phyloP scores from a whole-genome alignment of 2,329 filamentous ascomycete species.

The Emergomyces orientalis region DNA sequence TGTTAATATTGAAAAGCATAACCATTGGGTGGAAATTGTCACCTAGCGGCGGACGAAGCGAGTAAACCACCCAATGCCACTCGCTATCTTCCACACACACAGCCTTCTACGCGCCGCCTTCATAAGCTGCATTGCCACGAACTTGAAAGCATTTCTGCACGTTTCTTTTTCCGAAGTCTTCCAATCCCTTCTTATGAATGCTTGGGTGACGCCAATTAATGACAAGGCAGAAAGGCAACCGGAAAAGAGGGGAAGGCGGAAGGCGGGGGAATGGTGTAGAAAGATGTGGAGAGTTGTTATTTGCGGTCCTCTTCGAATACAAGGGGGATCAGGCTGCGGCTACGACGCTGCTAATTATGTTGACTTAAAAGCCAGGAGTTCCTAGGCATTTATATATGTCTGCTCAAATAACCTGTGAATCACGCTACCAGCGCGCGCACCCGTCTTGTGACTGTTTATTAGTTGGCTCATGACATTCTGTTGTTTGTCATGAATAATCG shows the following conservation, averaged over 20 bases:
- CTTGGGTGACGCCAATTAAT: not conserved
- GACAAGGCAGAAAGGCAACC: not conserved
- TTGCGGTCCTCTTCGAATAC: not conserved
- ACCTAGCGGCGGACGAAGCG: not conserved
- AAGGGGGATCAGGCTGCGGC: not conserved
- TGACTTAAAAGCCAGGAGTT: not conserved
- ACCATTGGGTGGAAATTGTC: not conserved
- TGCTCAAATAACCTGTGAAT: not conserved
- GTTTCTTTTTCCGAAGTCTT: not conserved
- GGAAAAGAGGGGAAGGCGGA: not conserved
- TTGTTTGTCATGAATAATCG: not conserved
- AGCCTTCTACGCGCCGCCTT: not conserved
- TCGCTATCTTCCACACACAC: not conserved
- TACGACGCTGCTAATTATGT: not conserved
- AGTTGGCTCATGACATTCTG: not conserved
- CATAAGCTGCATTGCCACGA: not conserved
- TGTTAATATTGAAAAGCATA: not conserved
- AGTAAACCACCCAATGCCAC: not conserved
- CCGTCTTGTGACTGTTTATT: not conserved
- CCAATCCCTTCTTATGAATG: not conserved
- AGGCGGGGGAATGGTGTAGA: not conserved
- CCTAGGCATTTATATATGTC: not conserved
- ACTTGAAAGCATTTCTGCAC: not conserved
- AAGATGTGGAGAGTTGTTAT: not conserved
- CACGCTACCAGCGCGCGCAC: not conserved